Evolutionary conservation across 495 filamentous ascomycete genomes (phyloP), one percentile per base, ranked within the genome.

Genomic region (Penicillium angulare): DNA sequence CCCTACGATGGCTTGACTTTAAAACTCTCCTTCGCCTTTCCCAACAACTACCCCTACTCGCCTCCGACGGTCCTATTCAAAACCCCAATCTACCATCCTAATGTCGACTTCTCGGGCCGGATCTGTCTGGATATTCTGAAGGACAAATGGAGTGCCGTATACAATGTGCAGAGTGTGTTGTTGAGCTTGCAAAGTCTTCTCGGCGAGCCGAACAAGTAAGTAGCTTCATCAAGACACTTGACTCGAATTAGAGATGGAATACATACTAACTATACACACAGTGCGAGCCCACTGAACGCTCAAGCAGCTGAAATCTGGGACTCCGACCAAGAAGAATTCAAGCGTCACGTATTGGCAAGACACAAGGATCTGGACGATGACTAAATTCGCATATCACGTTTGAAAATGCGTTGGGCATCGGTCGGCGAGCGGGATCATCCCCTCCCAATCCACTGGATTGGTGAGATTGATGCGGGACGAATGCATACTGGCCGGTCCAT

Each of bases 231-330:
- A 23, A 15, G 5, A 22, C n/a, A 5, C 23, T 56, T 43, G n/a
- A n/a, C 2, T 31, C 22, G 23, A 17, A 21, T 18, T 5, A 31
- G 27, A 2, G 8, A 9, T 7, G 27, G 5, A 31, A 31, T 31
- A 6, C 7, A 15, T 31, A 32, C 46, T 69, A 47, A 63, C 51
- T 16, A 43, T 41, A 6, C 22, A 4, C 27, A 49, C 56, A 98
- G 93, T 66, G 84, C 93, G 52, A 95, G 89, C 56, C 93, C 93
- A 0, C 75, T 99, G 49, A 99, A 99, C 63, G 93, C 90, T 53
- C 90, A 97, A 69, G 93, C 93, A 18, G 93, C 93, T 13, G 89
- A 96, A 65, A 77, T 97, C 22, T 97, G 95, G 95, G 93, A 97
- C 59, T 88, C 86, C 50, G 80, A 97, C 68, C 81, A 87, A 32